A percentile compares a stretch with the other conserved stretches of the same genome.
phyloP scores from a whole-genome alignment of 306 rosid genomes.

The Cicer judaicum region DNA sequence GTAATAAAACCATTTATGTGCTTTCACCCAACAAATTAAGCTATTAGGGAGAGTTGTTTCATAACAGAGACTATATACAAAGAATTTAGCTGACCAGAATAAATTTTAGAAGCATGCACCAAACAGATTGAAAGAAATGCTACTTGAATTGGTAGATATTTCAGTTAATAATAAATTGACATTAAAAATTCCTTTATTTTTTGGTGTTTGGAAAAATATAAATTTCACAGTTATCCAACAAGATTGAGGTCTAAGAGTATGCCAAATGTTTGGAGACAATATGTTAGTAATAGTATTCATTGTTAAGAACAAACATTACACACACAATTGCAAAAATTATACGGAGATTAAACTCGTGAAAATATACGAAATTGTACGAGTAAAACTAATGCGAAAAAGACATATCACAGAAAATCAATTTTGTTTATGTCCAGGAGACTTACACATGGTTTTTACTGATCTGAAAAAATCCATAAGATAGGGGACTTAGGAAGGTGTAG shows the following conservation, averaged over 20 bases:
- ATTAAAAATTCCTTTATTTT: constrained; percentile 22
- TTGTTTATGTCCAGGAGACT: background rate
- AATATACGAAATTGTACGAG: background rate
- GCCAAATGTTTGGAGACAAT: background rate
- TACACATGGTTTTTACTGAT: background rate
- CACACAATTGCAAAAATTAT: background rate
- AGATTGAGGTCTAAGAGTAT: constrained; percentile 14
- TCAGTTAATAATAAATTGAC: constrained; percentile 9
- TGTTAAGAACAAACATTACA: background rate
- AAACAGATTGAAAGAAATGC: constrained; percentile 24
- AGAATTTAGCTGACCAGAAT: constrained; percentile 11
- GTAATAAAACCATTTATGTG: constrained; percentile 8
- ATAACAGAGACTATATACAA: constrained; percentile 3
- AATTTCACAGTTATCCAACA: background rate
- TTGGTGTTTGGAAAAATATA: background rate
- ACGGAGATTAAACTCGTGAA: constrained; percentile 1
- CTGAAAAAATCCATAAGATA: background rate
- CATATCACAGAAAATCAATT: background rate
- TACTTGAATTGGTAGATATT: constrained; percentile 8
- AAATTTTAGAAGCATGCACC: constrained; percentile 41
- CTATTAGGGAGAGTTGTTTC: constrained; percentile 22
- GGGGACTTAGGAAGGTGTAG: background rate
- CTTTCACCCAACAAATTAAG: constrained; percentile 30
- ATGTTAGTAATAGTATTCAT: background rate
- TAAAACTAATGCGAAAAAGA: background rate